Evolutionary conservation across 768 basidiomycete species (phyloP), one percentile per base, ranked within the genome.

Genomic region (Cystoderma amianthinum): DNA sequence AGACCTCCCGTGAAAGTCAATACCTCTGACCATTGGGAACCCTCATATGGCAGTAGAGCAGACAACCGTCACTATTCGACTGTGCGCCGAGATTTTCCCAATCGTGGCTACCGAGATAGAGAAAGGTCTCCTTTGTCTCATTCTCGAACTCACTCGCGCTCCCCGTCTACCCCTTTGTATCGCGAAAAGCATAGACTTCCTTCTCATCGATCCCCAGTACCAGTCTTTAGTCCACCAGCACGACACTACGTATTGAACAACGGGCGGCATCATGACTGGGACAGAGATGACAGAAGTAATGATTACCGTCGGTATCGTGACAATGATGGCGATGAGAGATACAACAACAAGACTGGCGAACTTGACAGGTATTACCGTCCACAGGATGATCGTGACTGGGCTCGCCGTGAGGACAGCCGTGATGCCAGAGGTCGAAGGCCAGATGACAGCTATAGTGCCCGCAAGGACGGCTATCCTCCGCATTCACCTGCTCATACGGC

Each of bases 171-270:
- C 2, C 47, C 44, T 15, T 43, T 50, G 3, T 55, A 52, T 42
- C 60, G 61, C 19, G 62, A 58, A 33, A 63, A 58, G 41, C 68
- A 71, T 46, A 53, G 67, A 23, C 59, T 71, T 12, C 60, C 72
- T 9, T 52, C 57, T 24, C 61, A 61, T n/a, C 64, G 67, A 21
- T 61, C 65, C 11, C 62, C 64, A 2, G 53, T 45, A 6, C 40
- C 58, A 0, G 45, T 43, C 36, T 70, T 68, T 47, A 72, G 66
- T 11, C 71, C 74, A 0, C 56, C 59, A 16, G 57, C 54, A 10
- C 61, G 60, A 32, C 59, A 64, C 33, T 57, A 63, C 43, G 57
- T 52, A 39, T 44, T 58, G 11, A 65, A 54, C 34, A 49, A 65
- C 41, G 52, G 60, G 28, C 46, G 62, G 43, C 62, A 61, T 21